A percentile compares a stretch with the other conserved stretches of the same genome.
Conservation (phyloP, 2,329 filamentous ascomycete genomes). For the Chalaropsis ovoidea region DNA sequence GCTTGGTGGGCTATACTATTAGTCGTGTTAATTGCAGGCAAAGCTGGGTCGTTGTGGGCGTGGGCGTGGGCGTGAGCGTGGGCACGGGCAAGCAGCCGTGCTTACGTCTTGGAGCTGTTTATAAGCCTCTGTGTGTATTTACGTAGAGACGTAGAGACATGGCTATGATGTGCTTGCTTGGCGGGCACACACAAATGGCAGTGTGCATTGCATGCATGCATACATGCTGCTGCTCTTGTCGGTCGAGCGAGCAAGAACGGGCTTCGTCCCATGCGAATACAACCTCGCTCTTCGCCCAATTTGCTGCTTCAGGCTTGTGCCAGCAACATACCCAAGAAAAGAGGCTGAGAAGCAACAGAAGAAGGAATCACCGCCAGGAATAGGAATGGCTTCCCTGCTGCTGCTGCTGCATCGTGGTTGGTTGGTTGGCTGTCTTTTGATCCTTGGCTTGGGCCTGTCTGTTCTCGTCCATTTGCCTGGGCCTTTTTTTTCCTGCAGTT, state of each 20-base stretch:
- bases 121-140: no score
- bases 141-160: no score
- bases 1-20: not conserved
- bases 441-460: not conserved
- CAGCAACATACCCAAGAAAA: conserved; percentile 3
- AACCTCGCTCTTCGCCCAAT: not conserved
- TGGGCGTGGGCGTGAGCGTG: no score
- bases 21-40: conserved; percentile 3
- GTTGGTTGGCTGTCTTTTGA: not conserved
- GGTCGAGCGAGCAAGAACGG: not conserved
- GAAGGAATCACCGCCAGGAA: not conserved
- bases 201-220: no score
- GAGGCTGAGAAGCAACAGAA: conserved; percentile 8
- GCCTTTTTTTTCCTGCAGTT: not conserved
- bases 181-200: not conserved
- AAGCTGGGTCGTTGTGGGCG: not conserved
- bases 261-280: not conserved
- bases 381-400: conserved; percentile 1
- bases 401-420: not conserved
- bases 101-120: not conserved
- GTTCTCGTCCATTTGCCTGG: not conserved
- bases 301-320: not conserved
- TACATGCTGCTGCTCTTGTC: not conserved
- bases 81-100: not conserved
- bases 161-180: not conserved